phyloP scores from a whole-genome alignment of 768 basidiomycete species.

The Termitomyces sp. region DNA sequence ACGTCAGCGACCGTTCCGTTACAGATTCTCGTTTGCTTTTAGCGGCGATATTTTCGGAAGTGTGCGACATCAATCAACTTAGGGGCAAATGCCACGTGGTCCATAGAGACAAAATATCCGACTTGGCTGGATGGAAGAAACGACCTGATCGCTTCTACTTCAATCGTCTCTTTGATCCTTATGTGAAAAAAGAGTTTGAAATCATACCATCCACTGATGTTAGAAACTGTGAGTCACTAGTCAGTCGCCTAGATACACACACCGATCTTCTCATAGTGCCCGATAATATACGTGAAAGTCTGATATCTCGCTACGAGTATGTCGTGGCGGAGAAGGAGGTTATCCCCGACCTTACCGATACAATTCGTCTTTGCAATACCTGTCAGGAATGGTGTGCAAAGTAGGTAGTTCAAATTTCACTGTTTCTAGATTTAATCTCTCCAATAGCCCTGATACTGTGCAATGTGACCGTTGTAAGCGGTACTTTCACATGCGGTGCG shows the following conservation, averaged over 20 bases:
- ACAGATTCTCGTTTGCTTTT: conserved; percentile 89
- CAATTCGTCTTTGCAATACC: conserved; percentile 77
- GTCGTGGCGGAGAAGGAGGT: conserved; percentile 94
- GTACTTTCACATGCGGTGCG: conserved; percentile 93
- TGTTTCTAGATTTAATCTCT: conserved; percentile 7
- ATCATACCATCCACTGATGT: conserved; percentile 84
- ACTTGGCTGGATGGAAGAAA: conserved; percentile 91
- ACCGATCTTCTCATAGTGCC: conserved; percentile 53
- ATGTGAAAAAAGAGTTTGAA: conserved; percentile 97
- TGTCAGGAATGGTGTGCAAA: conserved; percentile 89
- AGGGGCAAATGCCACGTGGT: conserved; percentile 91
- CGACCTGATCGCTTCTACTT: conserved; percentile 95
- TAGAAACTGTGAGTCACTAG: conserved; percentile 68
- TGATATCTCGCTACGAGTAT: conserved; percentile 86
- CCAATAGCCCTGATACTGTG: conserved; percentile 71
- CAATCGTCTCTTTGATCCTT: conserved; percentile 92
- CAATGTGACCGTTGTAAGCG: conserved; percentile 90
- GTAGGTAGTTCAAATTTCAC: conserved; percentile 38
- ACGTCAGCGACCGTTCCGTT: conserved; percentile 89
- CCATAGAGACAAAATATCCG: conserved; percentile 92
- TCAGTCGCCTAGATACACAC: conserved; percentile 15
- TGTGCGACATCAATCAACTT: conserved; percentile 91
- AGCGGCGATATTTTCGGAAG: conserved; percentile 94
- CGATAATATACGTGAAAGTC: conserved; percentile 68
- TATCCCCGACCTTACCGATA: conserved; percentile 84